Conservation (phyloP, 1,284 basidiomycete genomes). For the Marasmius oreades region DNA sequence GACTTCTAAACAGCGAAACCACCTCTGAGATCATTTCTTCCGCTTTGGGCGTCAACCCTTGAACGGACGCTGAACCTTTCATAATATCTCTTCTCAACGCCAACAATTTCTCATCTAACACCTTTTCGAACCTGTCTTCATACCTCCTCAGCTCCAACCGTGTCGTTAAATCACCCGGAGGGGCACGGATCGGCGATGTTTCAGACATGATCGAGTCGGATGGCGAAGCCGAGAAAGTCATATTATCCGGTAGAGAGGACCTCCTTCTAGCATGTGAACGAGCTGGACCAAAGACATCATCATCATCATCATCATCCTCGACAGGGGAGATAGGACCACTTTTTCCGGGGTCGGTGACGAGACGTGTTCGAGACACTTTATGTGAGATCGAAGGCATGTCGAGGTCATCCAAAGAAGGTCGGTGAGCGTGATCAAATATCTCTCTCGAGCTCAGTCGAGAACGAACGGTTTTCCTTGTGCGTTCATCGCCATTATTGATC, state of each 20-base stretch:
- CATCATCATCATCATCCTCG: conserved; percentile 36
- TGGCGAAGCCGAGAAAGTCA: conserved; percentile 29
- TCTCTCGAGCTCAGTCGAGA: conserved; percentile 69
- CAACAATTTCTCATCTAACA: conserved; percentile 69
- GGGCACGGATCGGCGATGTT: conserved; percentile 19
- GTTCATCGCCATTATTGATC: conserved; percentile 52
- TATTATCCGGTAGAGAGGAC: conserved; percentile 59
- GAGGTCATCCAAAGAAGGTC: conserved; percentile 71
- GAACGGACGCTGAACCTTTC: conserved; percentile 17
- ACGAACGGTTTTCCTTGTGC: conserved; percentile 63
- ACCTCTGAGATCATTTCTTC: conserved; percentile 65
- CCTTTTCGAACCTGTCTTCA: conserved; percentile 52
- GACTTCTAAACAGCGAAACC: conserved; percentile 60
- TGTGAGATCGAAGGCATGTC: conserved; percentile 65
- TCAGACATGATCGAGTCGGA: conserved; percentile 25
- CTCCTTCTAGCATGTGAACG: conserved; percentile 39
- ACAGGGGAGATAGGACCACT: conserved; percentile 26
- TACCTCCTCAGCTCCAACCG: conserved; percentile 56
- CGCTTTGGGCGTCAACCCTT: conserved; percentile 37
- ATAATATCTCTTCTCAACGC: conserved; percentile 42
- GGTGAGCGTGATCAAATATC: conserved; percentile 53
- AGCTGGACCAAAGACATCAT: conserved; percentile 50
- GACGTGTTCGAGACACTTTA: conserved; percentile 46
- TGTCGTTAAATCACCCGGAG: conserved; percentile 49
- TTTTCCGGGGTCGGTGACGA: conserved; percentile 54